Percentiles rank a stretch among this genome's conserved stretches.
Conservation (phyloP, 1,284 basidiomycete species). For the Vanrija humicola region DNA sequence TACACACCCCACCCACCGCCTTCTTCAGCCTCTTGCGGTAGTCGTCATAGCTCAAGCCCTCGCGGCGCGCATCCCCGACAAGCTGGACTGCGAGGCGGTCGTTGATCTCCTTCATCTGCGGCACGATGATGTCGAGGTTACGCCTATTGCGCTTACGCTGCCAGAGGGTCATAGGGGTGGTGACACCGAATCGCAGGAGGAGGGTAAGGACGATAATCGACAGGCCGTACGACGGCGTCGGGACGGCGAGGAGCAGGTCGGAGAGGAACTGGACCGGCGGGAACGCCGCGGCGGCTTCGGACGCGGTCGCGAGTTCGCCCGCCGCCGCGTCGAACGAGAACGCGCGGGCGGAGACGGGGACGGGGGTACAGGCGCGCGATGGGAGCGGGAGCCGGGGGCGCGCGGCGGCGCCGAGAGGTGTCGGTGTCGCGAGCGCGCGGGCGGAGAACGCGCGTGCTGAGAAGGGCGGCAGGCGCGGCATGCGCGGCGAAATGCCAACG, state of each 20-base stretch:
- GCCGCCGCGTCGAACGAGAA: too few relatives aligned
- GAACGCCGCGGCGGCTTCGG: not conserved
- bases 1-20: slow-evolving; percentile 30
- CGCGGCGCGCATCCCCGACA: slow-evolving; percentile 35
- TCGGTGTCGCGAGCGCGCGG: too few relatives aligned
- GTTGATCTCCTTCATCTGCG: slow-evolving; percentile 49
- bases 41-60: slow-evolving; percentile 47
- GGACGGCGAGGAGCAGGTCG: slow-evolving; percentile 26
- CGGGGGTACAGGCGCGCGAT: too few relatives aligned
- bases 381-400: too few relatives aligned
- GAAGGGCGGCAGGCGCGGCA: too few relatives aligned
- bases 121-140: slow-evolving; percentile 47
- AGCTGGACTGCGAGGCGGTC: slow-evolving; percentile 41
- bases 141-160: slow-evolving; percentile 44
- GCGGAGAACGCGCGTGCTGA: too few relatives aligned
- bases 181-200: slow-evolving; percentile 48
- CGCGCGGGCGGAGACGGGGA: too few relatives aligned
- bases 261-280: slow-evolving; percentile 12
- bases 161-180: slow-evolving; percentile 54
- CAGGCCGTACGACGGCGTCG: slow-evolving; percentile 41
- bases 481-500: too few relatives aligned
- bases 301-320: too few relatives aligned
- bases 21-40: slow-evolving; percentile 47
- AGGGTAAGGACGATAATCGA: slow-evolving; percentile 52
- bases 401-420: too few relatives aligned